Percentiles rank a stretch among this genome's conserved stretches.
These are phyloP conservation scores for Dactylellina drechsleri DNA, from an alignment of 2,329 filamentous ascomycete species.

Conservation along the genomic window DNA sequence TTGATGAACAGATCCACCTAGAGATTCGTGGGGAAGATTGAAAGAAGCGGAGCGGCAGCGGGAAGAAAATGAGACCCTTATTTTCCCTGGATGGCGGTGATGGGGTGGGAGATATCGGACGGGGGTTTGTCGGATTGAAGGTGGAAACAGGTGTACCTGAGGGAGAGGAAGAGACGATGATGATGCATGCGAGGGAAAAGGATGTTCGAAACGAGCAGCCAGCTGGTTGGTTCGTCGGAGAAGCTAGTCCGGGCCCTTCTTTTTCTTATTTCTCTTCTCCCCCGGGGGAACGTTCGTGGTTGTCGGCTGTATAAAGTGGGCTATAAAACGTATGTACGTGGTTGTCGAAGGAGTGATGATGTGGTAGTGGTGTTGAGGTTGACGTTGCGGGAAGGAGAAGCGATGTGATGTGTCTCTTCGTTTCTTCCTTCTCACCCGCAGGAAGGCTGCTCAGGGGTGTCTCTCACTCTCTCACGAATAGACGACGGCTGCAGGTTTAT, in stretches of 20 bases:
- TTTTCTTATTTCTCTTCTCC: neutral
- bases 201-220: slow-evolving; percentile 39
- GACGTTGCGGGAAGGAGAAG: slow-evolving; percentile 50
- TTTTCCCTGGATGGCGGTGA: slow-evolving; percentile 25
- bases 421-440: neutral
- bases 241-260: neutral
- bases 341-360: slow-evolving; percentile 1
- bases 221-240: slow-evolving; percentile 42
- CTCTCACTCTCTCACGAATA: slow-evolving; percentile 5
- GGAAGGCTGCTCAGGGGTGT: slow-evolving; percentile 46
- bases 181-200: slow-evolving; percentile 32
- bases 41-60: slow-evolving; percentile 25
- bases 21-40: slow-evolving; percentile 41
- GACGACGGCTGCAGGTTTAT: slow-evolving; percentile 31
- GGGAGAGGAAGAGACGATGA: slow-evolving; percentile 19
- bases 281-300: neutral
- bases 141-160: slow-evolving; percentile 49
- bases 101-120: slow-evolving; percentile 15
- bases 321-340: neutral
- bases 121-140: slow-evolving; percentile 44
- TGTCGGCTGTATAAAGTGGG: slow-evolving; percentile 1
- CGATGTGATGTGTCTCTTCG: slow-evolving; percentile 47
- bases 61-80: slow-evolving; percentile 30
- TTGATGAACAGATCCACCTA: slow-evolving; percentile 26
- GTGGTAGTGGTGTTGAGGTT: slow-evolving; percentile 50